These are phyloP conservation scores for Backusella psychrophila DNA, from an alignment of 192 early-diverging fungal genomes.

Conservation along the genomic window DNA sequence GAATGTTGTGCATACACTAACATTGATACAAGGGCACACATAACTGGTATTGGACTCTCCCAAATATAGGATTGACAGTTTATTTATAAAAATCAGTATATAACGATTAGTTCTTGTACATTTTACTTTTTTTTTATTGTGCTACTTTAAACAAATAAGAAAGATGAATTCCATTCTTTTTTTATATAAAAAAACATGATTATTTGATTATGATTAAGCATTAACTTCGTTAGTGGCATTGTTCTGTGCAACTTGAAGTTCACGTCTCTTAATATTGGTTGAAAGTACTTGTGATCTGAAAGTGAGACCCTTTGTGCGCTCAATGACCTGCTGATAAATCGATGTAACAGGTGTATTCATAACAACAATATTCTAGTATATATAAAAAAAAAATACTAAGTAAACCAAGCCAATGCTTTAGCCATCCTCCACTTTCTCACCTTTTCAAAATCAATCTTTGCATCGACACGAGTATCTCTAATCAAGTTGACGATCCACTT, in stretches of 20 bases:
- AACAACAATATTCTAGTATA: conserved; percentile 75
- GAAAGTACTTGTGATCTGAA: conserved; percentile 90
- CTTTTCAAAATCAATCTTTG: conserved; percentile 94
- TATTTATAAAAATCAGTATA: too few species aligned
- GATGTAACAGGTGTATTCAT: conserved; percentile 88
- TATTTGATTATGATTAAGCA: conserved; percentile 10
- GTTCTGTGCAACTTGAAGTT: conserved; percentile 34
- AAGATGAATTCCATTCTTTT: not conserved
- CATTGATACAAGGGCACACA: too few species aligned
- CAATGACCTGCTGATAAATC: conserved; percentile 94
- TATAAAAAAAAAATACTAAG: not conserved
- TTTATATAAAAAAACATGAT: not conserved
- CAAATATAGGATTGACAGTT: too few species aligned
- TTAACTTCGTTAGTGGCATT: conserved; percentile 13
- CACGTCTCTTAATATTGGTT: conserved; percentile 89
- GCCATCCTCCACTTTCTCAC: conserved; percentile 29
- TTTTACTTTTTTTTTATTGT: conserved; percentile 1
- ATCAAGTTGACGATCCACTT: conserved; percentile 99
- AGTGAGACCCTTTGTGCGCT: conserved; percentile 86
- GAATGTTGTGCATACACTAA: too few species aligned
- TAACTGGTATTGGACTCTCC: too few species aligned
- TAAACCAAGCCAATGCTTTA: not conserved
- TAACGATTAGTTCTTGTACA: not conserved
- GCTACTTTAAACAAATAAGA: not conserved
- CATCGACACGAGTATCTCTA: conserved; percentile 92